Conservation (phyloP, 345 rosid genomes). For the Anastatica hierochuntica region DNA sequence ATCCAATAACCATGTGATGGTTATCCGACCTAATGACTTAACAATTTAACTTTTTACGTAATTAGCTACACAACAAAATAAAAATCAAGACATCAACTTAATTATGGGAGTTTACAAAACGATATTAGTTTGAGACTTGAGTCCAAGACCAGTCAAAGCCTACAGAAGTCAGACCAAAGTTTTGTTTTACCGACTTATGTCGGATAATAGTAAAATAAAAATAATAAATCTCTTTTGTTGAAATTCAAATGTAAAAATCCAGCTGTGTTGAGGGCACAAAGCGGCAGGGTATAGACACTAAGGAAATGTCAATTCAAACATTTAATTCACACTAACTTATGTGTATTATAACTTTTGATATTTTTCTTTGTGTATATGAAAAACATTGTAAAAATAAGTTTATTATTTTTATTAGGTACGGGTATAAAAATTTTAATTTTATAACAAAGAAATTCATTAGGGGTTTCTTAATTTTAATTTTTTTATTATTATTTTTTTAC, state of each 20-base stretch:
- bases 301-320: constrained; percentile 30
- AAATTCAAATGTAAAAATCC: constrained; percentile 10
- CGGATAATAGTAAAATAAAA: constrained; percentile 11
- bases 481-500: too few species aligned
- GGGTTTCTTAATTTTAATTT: too few species aligned
- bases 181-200: constrained; percentile 29
- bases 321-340: constrained; percentile 1
- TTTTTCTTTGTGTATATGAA: background rate
- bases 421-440: too few species aligned
- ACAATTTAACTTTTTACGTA: background rate
- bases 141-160: constrained; percentile 18
- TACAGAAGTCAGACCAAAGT: constrained; percentile 16
- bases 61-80: background rate
- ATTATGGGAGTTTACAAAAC: constrained; percentile 2
- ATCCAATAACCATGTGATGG: constrained; percentile 4
- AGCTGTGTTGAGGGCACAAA: constrained; percentile 23
- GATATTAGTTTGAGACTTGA: constrained; percentile 4
- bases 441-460: too few species aligned
- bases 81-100: too few species aligned
- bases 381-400: background rate
- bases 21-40: background rate
- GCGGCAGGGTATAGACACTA: constrained; percentile 24
- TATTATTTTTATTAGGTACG: constrained; percentile 8
- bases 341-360: background rate
- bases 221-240: background rate